A percentile compares a stretch with the other conserved stretches of the same genome.
Evolutionary conservation across 163 green algal genomes (phyloP).

Genomic region (Scenedesmus sp.): DNA sequence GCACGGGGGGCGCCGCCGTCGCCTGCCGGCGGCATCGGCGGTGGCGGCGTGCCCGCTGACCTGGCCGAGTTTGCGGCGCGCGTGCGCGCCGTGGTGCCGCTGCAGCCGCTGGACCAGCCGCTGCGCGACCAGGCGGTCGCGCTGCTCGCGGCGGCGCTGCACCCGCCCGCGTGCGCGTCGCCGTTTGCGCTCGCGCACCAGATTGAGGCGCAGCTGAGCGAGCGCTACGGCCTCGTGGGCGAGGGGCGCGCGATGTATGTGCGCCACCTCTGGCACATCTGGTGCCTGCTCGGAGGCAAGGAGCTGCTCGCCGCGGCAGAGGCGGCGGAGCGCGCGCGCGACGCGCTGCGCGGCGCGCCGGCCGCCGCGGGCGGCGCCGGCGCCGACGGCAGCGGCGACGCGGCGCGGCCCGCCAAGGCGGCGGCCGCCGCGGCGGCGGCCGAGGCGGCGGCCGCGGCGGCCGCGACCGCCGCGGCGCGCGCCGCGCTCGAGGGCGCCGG

Average conservation of each 20-base stretch:
- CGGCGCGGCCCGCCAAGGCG: too few species aligned
- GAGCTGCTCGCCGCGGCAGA: conserved; percentile 23
- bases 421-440: not conserved
- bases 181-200: conserved; percentile 3
- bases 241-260: conserved; percentile 29
- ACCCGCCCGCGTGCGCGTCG: not conserved
- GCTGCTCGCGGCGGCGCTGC: conserved; percentile 36
- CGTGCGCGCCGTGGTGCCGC: not conserved
- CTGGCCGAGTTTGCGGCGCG: not conserved
- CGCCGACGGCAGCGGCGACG: not conserved
- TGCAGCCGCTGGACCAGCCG: not conserved
- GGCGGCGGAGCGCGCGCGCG: not conserved
- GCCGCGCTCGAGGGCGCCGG: not conserved
- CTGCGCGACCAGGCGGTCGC: conserved; percentile 25
- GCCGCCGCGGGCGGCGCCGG: not conserved
- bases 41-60: not conserved
- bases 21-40: not conserved
- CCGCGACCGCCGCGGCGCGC: not conserved
- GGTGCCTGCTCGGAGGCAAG: conserved; percentile 22
- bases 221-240: conserved; percentile 10
- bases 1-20: not conserved
- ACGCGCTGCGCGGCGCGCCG: not conserved
- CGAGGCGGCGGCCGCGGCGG: not conserved
- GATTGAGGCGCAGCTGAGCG: conserved; percentile 19
- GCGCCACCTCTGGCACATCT: conserved; percentile 32